Base-by-base conservation (phyloP, 192 early-diverging fungal genomes). In the Backusella tarrabulga region DNA sequence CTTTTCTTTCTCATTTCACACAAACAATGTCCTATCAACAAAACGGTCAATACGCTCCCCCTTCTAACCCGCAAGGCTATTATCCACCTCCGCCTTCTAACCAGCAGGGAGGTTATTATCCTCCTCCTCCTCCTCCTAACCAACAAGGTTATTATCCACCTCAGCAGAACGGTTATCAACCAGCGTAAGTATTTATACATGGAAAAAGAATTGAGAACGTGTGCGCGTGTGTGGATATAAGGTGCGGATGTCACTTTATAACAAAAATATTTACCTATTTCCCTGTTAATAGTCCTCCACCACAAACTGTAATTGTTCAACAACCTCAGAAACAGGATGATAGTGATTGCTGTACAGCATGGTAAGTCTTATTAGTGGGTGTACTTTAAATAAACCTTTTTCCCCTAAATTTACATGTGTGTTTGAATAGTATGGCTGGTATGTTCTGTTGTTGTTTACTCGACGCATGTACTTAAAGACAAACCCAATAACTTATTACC, bases 231-330 rank as follows among this genome's bases (percentile, higher is more conserved):
- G 2, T 56, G 1, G 1, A 9, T 21, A 23, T 56, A 26, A 6
- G 54, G 54, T 63, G 12, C 26, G 52, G 12, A 26, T 60, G 54
- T 0, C 23, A 23, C 3, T 14, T 29, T 29, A 12, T 12, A 26
- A 26, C 26, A 63, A 63, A 54, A 54, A 63, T 14, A 12, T 26
- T 26, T 14, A 26, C 56, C n/a, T 26, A 11, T 29, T 12, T 4
- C 6, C 11, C 17, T 50, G 7, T n/a, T 23, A 21, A 63, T 63
- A 63, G 56, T 63, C 56, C 56, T 12, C 23, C 56, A 63, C 56
- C 56, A 63, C 56, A 63, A 63, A 63, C 56, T 63, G 23, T 63
- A 63, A 63, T 63, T 63, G 56, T 63, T 63, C 56, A 63, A 63
- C 56, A 63, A 11, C 56, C 56, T 29, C 56, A 63, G 0, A 63